A percentile compares a stretch with the other conserved stretches of the same genome.
phyloP scores from a whole-genome alignment of 768 basidiomycete species.

The Boletus subparvulus region DNA sequence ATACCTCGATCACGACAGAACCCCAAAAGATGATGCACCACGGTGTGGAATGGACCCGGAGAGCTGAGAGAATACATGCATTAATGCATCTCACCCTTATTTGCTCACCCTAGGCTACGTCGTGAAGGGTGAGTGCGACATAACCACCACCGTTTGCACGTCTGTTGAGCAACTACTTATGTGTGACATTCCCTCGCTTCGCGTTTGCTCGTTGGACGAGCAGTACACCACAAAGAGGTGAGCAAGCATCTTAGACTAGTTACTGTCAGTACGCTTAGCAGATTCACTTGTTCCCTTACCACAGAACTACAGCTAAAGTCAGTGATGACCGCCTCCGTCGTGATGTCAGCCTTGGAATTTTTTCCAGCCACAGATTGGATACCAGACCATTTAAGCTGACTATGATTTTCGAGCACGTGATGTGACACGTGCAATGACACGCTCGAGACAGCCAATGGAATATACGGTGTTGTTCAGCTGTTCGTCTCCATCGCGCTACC shows the following conservation, averaged over 20 bases:
- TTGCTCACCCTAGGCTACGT: background rate
- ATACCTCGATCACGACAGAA: background rate
- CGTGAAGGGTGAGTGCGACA: background rate
- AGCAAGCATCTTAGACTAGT: background rate
- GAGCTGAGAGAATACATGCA: background rate
- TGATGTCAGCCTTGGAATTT: background rate
- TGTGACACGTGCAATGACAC: slow-evolving; percentile 6
- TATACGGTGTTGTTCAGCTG: background rate
- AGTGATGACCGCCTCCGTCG: background rate
- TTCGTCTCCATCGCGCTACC: background rate
- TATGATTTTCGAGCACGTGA: slow-evolving; percentile 24
- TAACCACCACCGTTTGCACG: no score
- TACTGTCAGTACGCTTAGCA: background rate
- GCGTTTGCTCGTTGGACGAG: background rate
- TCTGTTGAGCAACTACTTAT: background rate
- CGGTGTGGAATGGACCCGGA: background rate
- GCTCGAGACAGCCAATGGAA: slow-evolving; percentile 1
- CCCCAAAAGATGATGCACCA: background rate
- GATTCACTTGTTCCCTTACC: background rate
- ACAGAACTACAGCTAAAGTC: no score
- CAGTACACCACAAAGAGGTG: background rate
- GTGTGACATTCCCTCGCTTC: background rate
- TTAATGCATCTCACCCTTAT: background rate
- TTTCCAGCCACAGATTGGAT: no score
- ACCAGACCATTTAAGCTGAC: no score